Conservation (phyloP, 1,139 yeast species). For the Saccharomyces hybrid region DNA sequence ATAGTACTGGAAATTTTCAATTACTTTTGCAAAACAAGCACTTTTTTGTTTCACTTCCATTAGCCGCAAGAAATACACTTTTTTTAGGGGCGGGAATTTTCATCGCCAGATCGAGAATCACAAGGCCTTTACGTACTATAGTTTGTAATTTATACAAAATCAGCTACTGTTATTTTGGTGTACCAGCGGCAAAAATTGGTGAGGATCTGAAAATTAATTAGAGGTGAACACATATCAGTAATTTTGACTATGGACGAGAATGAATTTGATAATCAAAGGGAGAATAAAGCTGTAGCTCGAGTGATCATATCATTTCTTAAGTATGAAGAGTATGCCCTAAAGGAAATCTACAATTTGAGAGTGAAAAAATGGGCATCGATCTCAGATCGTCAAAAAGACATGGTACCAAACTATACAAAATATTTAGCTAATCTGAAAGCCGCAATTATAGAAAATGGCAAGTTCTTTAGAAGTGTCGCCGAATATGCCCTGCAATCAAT, state of each 20-base stretch:
- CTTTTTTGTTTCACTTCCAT: neutral
- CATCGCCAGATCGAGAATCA: neutral
- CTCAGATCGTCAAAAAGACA: constrained; percentile 35
- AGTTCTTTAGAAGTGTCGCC: constrained; percentile 44
- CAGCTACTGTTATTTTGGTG: neutral
- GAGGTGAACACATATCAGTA: neutral
- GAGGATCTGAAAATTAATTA: neutral
- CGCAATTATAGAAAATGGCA: constrained; percentile 44
- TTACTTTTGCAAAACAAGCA: neutral
- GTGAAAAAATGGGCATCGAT: constrained; percentile 34
- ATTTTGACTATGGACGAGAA: neutral
- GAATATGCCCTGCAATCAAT: constrained; percentile 43
- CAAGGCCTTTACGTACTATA: neutral
- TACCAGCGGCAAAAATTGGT: neutral
- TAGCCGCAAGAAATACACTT: neutral
- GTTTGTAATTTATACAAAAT: neutral
- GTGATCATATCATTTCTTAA: constrained; percentile 17
- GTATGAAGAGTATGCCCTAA: constrained; percentile 31
- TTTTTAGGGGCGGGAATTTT: neutral
- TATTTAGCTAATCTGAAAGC: constrained; percentile 41
- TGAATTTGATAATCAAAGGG: neutral
- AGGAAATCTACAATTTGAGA: constrained; percentile 31
- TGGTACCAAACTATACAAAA: constrained; percentile 46
- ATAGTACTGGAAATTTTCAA: neutral
- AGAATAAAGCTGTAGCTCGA: constrained; percentile 4